phyloP scores from a whole-genome alignment of 1,284 basidiomycete species.

The Prillingera fragicola region DNA sequence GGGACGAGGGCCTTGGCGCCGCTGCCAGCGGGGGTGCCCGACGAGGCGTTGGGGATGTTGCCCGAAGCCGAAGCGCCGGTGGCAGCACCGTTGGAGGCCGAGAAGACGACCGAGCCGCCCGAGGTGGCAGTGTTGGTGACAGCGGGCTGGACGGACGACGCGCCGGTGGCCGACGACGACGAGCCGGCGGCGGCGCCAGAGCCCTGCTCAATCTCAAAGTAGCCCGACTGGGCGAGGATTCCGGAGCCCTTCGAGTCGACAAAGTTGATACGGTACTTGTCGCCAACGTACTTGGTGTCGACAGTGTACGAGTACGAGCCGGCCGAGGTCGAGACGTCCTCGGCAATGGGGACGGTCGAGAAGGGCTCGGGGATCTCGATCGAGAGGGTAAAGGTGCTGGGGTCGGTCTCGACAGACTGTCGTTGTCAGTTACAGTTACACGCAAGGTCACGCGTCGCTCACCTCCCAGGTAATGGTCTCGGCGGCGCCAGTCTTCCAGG shows the following conservation, averaged over 20 bases:
- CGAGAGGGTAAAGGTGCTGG: slow-evolving; percentile 31
- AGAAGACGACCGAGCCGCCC: slow-evolving; percentile 3
- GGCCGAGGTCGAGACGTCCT: slow-evolving; percentile 27
- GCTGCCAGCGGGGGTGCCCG: not conserved
- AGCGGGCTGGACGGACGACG: not conserved
- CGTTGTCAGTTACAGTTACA: slow-evolving; percentile 3
- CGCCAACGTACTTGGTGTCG: slow-evolving; percentile 17
- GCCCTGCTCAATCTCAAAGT: slow-evolving; percentile 31
- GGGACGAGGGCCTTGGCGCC: slow-evolving; percentile 10
- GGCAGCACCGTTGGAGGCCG: slow-evolving; percentile 11
- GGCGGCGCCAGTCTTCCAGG: slow-evolving; percentile 26
- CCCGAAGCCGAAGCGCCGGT: slow-evolving; percentile 1
- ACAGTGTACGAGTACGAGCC: slow-evolving; percentile 37
- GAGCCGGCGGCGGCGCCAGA: slow-evolving; percentile 7
- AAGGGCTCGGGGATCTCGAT: slow-evolving; percentile 26
- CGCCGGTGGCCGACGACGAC: slow-evolving; percentile 1
- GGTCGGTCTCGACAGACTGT: slow-evolving; percentile 38
- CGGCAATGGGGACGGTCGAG: slow-evolving; percentile 40
- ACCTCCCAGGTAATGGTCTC: slow-evolving; percentile 37
- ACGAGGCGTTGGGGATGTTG: slow-evolving; percentile 1
- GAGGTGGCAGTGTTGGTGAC: not conserved
- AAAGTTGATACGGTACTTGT: slow-evolving; percentile 32
- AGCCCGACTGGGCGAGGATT: slow-evolving; percentile 40
- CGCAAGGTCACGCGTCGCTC: slow-evolving; percentile 11
- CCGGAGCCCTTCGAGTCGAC: slow-evolving; percentile 18